These are phyloP conservation scores for Mycena latifolia DNA, from an alignment of 768 basidiomycete species.

Conservation along the genomic window DNA sequence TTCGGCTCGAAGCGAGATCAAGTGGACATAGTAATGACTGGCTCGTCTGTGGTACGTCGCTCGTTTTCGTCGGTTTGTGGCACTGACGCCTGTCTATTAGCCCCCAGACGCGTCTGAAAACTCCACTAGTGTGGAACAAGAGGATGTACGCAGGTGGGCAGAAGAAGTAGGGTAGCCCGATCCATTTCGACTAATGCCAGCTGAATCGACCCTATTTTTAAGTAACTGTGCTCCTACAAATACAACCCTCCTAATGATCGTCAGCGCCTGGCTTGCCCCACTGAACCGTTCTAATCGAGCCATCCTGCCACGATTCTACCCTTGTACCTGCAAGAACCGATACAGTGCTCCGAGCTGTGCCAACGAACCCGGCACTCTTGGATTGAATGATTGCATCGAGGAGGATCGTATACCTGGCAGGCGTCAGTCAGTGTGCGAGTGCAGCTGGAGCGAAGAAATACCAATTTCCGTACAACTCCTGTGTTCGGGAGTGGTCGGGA, in stretches of 20 bases:
- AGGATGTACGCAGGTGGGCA: constrained; percentile 43
- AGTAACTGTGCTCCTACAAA: background rate
- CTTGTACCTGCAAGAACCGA: constrained; percentile 57
- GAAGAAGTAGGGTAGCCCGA: constrained; percentile 41
- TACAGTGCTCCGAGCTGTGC: constrained; percentile 63
- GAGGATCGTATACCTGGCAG: constrained; percentile 58
- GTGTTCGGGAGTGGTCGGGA: constrained; percentile 47
- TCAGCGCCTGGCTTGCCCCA: constrained; percentile 59
- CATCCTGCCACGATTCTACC: constrained; percentile 61
- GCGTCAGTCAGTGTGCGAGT: background rate
- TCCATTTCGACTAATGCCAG: no score
- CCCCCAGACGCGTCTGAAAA: background rate
- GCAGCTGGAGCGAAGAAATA: constrained; percentile 16
- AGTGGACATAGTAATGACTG: constrained; percentile 9
- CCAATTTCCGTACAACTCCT: constrained; percentile 46
- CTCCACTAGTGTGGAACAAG: constrained; percentile 13
- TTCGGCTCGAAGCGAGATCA: constrained; percentile 8
- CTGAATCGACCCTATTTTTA: background rate
- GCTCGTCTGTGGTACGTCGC: constrained; percentile 9
- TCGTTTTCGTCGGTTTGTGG: background rate
- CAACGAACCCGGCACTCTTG: constrained; percentile 60
- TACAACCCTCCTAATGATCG: constrained; percentile 41
- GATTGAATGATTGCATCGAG: constrained; percentile 67
- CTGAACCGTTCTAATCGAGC: constrained; percentile 49
- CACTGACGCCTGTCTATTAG: background rate